Percentiles rank a stretch among this genome's conserved stretches.
These are phyloP conservation scores for Pseudozyma thailandica DNA, from an alignment of 1,284 basidiomycete species.

Conservation along the genomic window DNA sequence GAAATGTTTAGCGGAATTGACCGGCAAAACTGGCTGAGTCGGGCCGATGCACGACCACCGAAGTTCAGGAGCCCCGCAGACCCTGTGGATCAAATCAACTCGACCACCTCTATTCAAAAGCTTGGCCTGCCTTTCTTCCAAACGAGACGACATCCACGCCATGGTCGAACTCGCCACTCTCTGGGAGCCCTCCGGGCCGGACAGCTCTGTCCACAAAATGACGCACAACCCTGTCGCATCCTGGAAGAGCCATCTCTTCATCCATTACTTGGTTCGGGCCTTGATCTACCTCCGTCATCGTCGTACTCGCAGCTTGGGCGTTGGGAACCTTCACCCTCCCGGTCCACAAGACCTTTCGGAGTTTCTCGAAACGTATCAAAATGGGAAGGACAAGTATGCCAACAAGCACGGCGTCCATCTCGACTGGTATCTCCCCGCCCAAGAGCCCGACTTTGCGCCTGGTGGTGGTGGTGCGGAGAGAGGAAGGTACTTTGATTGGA, in stretches of 20 bases:
- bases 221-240: conserved; percentile 1
- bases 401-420: conserved; percentile 1
- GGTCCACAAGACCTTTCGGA: conserved; percentile 5
- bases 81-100: too few species aligned
- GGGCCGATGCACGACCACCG: too few species aligned
- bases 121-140: too few species aligned
- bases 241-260: conserved; percentile 5
- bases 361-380: background rate
- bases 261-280: conserved; percentile 1
- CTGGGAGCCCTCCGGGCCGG: background rate
- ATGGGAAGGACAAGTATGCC: conserved; percentile 9
- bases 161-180: conserved; percentile 6
- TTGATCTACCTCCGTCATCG: background rate
- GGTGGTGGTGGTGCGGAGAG: too few species aligned
- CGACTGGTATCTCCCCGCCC: conserved; percentile 5
- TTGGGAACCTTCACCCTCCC: background rate
- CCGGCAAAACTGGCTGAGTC: too few species aligned
- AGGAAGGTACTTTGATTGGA: conserved; percentile 10
- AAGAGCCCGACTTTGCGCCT: background rate
- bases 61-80: too few species aligned
- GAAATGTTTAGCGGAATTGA: too few species aligned
- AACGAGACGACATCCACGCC: too few species aligned
- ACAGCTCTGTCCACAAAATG: conserved; percentile 3
- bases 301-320: background rate
- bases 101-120: too few species aligned